Evolutionary conservation across 164 flowering plant species (phyloP), one percentile per base, ranked within the genome.

Genomic region (Protea cynaroides): DNA sequence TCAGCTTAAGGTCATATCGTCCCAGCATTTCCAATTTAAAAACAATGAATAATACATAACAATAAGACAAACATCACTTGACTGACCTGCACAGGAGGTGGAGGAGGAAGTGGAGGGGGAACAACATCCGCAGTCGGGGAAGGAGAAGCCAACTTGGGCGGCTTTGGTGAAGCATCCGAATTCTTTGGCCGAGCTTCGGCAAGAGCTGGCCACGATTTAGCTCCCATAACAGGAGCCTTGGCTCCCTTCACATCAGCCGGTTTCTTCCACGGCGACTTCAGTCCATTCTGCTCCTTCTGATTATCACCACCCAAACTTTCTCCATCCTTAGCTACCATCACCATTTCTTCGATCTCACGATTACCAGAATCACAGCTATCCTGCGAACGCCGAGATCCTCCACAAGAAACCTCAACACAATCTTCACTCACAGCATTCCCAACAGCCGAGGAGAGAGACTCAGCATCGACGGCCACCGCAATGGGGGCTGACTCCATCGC

Each of bases 201-300:
- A 50, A 86, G 85, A 3, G 88, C 85, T 4, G 91, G 91, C 91
- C 91, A 86, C 7, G 83, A 74, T 18, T 82, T 82, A 1, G 86
- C 77, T 7, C 84, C 88, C 81, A 84, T 81, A 1, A 81, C 81
- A 11, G 82, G 75, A 62, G 72, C 71, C 52, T 73, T 80, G 4
- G 65, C 63, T 3, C 61, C 66, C 40, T 65, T 66, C 14, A 59
- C 75, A 9, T 72, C 76, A 9, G 37, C 64, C 46, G 88, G 81
- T 15, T 72, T 82, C 66, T 78, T 84, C 91, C 91, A 84, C 4
- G 86, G 84, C 0, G 86, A 82, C 75, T 71, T 82, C 50, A 65
- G 67, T 17, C 69, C 76, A 34, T 50, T 66, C 8, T 49, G 43
- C 51, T 67, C 77, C 64, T 63, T 67, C 66, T 59, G 69, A 60